Conservation (phyloP, 805 yeast genomes). For the Sugiyamaella marilandica region DNA sequence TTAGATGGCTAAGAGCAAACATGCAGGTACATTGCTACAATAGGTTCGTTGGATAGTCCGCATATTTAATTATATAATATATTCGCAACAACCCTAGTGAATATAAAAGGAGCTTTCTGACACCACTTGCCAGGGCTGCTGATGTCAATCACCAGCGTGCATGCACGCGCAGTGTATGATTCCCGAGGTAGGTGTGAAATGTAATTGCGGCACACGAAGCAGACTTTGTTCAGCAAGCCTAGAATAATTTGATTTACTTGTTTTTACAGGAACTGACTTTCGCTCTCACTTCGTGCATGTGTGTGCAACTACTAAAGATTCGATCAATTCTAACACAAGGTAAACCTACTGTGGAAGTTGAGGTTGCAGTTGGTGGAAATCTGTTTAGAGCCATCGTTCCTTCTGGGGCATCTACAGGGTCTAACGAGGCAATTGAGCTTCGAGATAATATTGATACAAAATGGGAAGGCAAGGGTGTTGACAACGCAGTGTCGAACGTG, state of each 20-base stretch:
- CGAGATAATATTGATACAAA: slow-evolving; percentile 96
- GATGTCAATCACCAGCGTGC: slow-evolving; percentile 84
- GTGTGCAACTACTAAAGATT: too few species aligned
- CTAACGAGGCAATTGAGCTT: slow-evolving; percentile 96
- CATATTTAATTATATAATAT: too few species aligned
- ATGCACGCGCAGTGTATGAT: slow-evolving; percentile 97
- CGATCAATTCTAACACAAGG: slow-evolving; percentile 20
- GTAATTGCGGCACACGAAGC: neutral
- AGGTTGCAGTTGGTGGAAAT: slow-evolving; percentile 86
- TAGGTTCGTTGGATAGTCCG: too few species aligned
- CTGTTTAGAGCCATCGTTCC: slow-evolving; percentile 96
- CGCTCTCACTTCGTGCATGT: too few species aligned
- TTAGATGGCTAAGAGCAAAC: too few species aligned
- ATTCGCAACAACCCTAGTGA: too few species aligned
- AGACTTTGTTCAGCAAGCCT: too few species aligned
- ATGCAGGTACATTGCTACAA: too few species aligned
- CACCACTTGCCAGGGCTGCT: neutral
- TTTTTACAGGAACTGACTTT: neutral
- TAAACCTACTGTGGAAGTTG: slow-evolving; percentile 99
- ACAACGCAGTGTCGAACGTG: slow-evolving; percentile 94
- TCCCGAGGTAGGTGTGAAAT: slow-evolving; percentile 70
- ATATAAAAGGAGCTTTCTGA: too few species aligned
- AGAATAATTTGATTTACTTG: neutral
- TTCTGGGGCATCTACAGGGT: slow-evolving; percentile 99
- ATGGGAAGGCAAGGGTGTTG: slow-evolving; percentile 99